phyloP scores from a whole-genome alignment of 2,329 filamentous ascomycete genomes.

The Fusarium clavum region DNA sequence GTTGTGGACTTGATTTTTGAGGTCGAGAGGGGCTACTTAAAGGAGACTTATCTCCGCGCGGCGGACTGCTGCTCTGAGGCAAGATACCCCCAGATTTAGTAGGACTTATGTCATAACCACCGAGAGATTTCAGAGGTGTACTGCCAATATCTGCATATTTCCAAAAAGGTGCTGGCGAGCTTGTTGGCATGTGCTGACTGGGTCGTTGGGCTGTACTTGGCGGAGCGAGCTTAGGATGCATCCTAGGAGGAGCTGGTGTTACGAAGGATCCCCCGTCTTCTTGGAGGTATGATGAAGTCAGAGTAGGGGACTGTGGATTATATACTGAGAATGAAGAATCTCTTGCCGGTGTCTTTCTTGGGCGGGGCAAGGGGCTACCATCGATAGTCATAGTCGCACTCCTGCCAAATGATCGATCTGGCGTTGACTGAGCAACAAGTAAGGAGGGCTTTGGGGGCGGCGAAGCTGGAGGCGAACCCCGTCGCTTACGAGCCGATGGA shows the following conservation, averaged over 20 bases:
- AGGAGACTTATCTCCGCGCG: constrained; percentile 62
- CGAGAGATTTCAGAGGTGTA: constrained; percentile 70
- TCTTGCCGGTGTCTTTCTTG: constrained; percentile 60
- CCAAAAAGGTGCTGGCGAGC: constrained; percentile 89
- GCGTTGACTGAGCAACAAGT: constrained; percentile 66
- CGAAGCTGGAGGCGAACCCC: constrained; percentile 66
- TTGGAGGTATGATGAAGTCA: constrained; percentile 70
- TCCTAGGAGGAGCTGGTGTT: constrained; percentile 78
- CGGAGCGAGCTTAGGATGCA: constrained; percentile 80
- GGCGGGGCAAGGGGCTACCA: constrained; percentile 70
- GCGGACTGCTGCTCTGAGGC: constrained; percentile 70
- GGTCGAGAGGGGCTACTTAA: constrained; percentile 63
- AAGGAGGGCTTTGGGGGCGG: constrained; percentile 65
- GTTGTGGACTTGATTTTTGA: constrained; percentile 48
- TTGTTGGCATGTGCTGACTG: constrained; percentile 87
- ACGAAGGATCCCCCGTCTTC: constrained; percentile 72
- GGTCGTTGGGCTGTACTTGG: constrained; percentile 84
- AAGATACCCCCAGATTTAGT: constrained; percentile 59
- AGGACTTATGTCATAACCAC: constrained; percentile 67
- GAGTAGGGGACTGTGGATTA: constrained; percentile 68
- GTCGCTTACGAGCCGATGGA: constrained; percentile 66
- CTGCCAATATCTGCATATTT: constrained; percentile 83
- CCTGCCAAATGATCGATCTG: constrained; percentile 56
- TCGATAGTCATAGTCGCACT: constrained; percentile 60
- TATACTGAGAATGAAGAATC: constrained; percentile 62